These are phyloP conservation scores for Eimeria sp. DNA, from an alignment of 169 alveolate genomes.

Conservation along the genomic window DNA sequence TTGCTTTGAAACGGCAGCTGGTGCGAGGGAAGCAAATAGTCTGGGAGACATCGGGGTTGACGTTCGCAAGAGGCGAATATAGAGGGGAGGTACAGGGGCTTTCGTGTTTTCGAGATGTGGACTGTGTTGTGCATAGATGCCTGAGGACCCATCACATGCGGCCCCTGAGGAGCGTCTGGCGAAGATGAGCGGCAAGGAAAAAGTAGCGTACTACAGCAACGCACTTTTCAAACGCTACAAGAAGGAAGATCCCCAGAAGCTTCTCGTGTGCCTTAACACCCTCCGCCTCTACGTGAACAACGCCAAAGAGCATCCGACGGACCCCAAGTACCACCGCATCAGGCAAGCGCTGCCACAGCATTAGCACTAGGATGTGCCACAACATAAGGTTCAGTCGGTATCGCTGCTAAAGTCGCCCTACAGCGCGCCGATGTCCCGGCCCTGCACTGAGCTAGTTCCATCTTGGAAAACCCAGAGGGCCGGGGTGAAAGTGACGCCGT, in stretches of 20 bases:
- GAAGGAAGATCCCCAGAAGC: constrained; percentile 79
- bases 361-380: not conserved
- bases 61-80: not conserved
- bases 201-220: constrained; percentile 87
- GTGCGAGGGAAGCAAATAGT: not conserved
- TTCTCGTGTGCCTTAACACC: constrained; percentile 83
- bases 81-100: not conserved
- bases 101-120: not conserved
- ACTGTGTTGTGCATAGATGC: constrained; percentile 76
- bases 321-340: constrained; percentile 85
- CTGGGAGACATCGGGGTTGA: not conserved
- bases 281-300: constrained; percentile 85
- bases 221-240: constrained; percentile 83
- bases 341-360: constrained; percentile 78
- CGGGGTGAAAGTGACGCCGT: not conserved
- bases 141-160: constrained; percentile 73
- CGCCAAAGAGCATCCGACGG: constrained; percentile 86
- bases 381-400: not conserved
- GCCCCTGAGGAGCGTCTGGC: constrained; percentile 67
- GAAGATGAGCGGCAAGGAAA: constrained; percentile 83
- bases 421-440: not conserved
- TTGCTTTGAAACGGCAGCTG: not conserved
- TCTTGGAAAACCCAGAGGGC: not conserved
- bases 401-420: not conserved
- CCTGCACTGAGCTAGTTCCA: not conserved